A percentile compares a stretch with the other conserved stretches of the same genome.
phyloP scores from a whole-genome alignment of 2,329 filamentous ascomycete genomes.

The Clarireedia paspali region DNA sequence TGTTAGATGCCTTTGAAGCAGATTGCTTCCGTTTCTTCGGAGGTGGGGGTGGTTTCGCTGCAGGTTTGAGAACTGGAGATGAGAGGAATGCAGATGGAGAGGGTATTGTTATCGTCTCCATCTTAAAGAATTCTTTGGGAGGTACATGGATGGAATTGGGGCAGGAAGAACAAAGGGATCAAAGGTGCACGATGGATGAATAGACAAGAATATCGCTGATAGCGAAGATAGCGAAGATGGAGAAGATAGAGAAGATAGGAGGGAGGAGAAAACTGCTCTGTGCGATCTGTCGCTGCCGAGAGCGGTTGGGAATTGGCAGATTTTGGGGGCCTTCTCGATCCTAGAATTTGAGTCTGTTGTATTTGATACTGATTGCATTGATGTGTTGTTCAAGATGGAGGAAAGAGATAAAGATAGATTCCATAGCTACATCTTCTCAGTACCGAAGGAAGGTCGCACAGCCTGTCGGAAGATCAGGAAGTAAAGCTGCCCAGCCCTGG shows the following conservation, averaged over 20 bases:
- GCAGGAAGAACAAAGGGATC: not conserved
- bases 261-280: not conserved
- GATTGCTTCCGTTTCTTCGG: conserved; percentile 21
- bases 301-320: not conserved
- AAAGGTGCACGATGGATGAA: not conserved
- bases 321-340: not conserved
- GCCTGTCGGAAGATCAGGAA: not conserved
- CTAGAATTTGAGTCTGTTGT: not conserved
- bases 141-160: conserved; percentile 16
- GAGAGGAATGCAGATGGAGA: conserved; percentile 48
- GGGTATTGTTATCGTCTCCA: conserved; percentile 54
- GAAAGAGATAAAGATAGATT: not conserved
- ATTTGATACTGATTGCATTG: conserved; percentile 2
- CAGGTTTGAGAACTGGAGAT: conserved; percentile 29
- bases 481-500: not conserved
- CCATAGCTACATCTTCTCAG: not conserved
- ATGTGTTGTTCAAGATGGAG: conserved; percentile 6
- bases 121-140: conserved; percentile 26
- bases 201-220: not conserved
- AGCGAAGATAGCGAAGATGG: not conserved
- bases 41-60: conserved; percentile 22
- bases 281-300: not conserved
- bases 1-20: conserved; percentile 15
- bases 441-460: not conserved
- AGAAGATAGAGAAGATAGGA: not conserved